Percentiles rank a stretch among this genome's conserved stretches.
Evolutionary conservation across 1,284 basidiomycete species (phyloP).

Genomic region (Cystobasidiaceae sp.): DNA sequence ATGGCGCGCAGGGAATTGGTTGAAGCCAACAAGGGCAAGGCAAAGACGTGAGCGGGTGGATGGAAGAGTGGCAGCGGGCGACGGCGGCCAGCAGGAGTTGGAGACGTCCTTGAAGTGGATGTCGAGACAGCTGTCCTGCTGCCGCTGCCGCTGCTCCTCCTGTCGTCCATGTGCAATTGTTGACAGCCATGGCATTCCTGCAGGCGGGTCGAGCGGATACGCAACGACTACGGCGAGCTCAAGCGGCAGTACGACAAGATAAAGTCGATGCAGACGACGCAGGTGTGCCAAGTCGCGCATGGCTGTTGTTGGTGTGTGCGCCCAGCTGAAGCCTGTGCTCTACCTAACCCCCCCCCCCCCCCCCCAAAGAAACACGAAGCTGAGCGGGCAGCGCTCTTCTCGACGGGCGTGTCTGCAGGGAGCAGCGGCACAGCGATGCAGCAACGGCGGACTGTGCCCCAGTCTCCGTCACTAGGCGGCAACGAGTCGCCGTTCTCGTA

Average conservation of each 20-base stretch:
- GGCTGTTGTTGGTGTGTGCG: neutral
- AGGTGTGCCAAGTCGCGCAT: conserved; percentile 37
- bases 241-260: conserved; percentile 50
- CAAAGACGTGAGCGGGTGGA: conserved; percentile 62
- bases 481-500: conserved; percentile 22
- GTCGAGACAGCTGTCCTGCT: neutral
- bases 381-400: conserved; percentile 43
- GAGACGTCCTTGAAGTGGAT: neutral
- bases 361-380: conserved; percentile 2
- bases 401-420: conserved; percentile 25
- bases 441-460: conserved; percentile 11
- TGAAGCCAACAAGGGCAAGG: conserved; percentile 89
- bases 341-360: neutral
- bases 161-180: neutral
- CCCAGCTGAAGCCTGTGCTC: neutral
- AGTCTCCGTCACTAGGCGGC: neutral
- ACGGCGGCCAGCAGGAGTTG: neutral
- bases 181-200: neutral
- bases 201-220: conserved; percentile 50
- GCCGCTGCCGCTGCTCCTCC: neutral
- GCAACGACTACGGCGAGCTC: conserved; percentile 49
- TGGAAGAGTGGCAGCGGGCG: neutral
- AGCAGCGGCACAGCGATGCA: neutral
- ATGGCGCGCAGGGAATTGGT: conserved; percentile 93
- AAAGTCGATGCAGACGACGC: conserved; percentile 46